Base-by-base conservation (phyloP, 768 basidiomycete genomes). In the Lepiota brunneoincarnata region DNA sequence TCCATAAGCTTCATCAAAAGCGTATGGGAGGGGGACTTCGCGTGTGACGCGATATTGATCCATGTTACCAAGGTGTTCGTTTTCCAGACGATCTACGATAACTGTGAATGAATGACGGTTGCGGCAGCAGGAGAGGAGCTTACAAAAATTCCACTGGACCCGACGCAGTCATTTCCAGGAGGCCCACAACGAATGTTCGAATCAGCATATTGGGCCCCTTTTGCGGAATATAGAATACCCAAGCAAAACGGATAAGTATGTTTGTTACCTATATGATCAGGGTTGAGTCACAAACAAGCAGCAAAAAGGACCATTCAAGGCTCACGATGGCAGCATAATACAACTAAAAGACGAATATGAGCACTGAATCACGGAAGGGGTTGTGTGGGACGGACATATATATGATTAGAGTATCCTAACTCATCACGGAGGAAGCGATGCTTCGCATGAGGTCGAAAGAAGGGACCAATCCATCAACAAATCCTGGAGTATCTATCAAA, bases 381-480 rank as follows among this genome's bases (percentile, higher is more conserved):
- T 47, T 31, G n/a, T 38, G 17, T 14, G 44, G 36, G n/a, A 64
- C 79, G 60, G 45, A 91, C 87, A 18, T 77, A 74, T 59, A 85
- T 72, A 37, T 81, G 64, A 42, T 84, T 78, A 5, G 77, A 73
- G 66, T 94, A 98, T 2, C 91, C 72, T 28, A 96, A 69, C 35
- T 95, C 90, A 3, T 73, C 68, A 15, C 97, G 83, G 2, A 98
- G 77, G 37, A 91, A 72, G 17, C 72, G 79, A 58, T 88, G 75
- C 56, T 61, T 73, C 6, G 76, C 72, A 54, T 74, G 83, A 3
- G 78, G 74, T 53, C 81, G 76, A 39, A 93, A 72, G 40, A n/a
- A 98, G 65, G 1, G 89, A 91, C 96, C 96, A 98, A 67, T 98
- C 96, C 83, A 95, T 89, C 9, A 87, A 64, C 28, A 93, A 67